A percentile compares a stretch with the other conserved stretches of the same genome.
Conservation (phyloP, 31 red algal genomes). For the Odonthalia washingtoniensis region DNA sequence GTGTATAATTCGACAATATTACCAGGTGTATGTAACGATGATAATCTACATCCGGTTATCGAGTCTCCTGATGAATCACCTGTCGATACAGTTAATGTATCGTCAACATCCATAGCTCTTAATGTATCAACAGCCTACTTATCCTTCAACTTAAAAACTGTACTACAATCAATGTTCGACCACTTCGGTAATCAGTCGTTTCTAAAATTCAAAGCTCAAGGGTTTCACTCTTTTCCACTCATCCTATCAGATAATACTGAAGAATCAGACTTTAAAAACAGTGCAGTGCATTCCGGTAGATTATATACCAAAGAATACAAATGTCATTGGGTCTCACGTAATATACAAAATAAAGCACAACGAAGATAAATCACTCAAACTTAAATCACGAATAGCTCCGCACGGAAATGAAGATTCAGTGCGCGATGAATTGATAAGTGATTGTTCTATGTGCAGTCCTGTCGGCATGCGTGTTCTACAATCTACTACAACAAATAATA, state of each 20-base stretch:
- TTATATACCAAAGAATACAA: not conserved
- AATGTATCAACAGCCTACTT: too few relatives aligned
- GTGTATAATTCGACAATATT: too few relatives aligned
- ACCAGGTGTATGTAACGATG: too few relatives aligned
- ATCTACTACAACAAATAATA: constrained; percentile 8
- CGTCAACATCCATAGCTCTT: too few relatives aligned
- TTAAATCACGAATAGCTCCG: constrained; percentile 37
- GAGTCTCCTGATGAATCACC: too few relatives aligned
- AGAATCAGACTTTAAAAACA: constrained; percentile 23
- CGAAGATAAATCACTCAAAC: constrained; percentile 24
- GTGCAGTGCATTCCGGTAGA: not conserved
- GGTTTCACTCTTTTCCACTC: not conserved
- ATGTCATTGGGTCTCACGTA: constrained; percentile 42
- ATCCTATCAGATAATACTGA: not conserved
- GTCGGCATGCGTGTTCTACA: constrained; percentile 17
- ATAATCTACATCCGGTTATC: too few relatives aligned
- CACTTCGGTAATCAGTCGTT: not conserved
- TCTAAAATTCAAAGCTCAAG: not conserved
- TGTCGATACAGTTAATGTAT: too few relatives aligned
- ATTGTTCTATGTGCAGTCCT: too few relatives aligned
- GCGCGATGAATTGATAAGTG: too few relatives aligned
- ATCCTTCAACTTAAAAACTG: too few relatives aligned
- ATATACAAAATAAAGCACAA: constrained; percentile 35
- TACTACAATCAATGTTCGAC: not conserved
- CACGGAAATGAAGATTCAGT: too few relatives aligned